phyloP scores from a whole-genome alignment of 768 basidiomycete genomes.

The Naganishia friedmannii region DNA sequence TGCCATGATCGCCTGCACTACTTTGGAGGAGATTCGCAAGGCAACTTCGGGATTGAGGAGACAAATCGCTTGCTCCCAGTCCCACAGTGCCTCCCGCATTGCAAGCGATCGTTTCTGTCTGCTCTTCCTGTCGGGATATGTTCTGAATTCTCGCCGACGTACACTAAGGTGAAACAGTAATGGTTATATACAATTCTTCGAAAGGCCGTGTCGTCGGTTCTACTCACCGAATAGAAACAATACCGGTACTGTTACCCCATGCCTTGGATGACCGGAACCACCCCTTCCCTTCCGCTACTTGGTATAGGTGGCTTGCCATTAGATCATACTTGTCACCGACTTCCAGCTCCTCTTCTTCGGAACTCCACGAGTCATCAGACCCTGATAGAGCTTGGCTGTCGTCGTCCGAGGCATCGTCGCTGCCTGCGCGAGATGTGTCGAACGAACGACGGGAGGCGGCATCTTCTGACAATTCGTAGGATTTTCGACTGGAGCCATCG shows the following conservation, averaged over 20 bases:
- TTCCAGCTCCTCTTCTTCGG: slow-evolving; percentile 2
- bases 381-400: neutral
- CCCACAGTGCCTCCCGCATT: slow-evolving; percentile 10
- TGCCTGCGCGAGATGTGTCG: slow-evolving; percentile 9
- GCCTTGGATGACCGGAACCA: slow-evolving; percentile 18
- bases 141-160: slow-evolving; percentile 33
- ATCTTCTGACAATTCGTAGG: slow-evolving; percentile 1
- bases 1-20: slow-evolving; percentile 48
- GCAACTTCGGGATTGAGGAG: slow-evolving; percentile 47
- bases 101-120: slow-evolving; percentile 36
- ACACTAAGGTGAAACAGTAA: neutral
- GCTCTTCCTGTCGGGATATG: slow-evolving; percentile 39
- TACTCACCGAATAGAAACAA: slow-evolving; percentile 17
- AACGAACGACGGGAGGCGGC: neutral
- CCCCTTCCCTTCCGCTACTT: slow-evolving; percentile 14
- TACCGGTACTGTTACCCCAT: slow-evolving; percentile 19
- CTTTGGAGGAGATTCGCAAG: slow-evolving; percentile 46
- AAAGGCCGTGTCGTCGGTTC: neutral
- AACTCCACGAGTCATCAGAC: slow-evolving; percentile 2
- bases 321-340: slow-evolving; percentile 15
- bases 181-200: neutral
- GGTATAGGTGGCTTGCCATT: slow-evolving; percentile 15
- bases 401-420: neutral
- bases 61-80: slow-evolving; percentile 45
- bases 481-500: neutral